Conservation (phyloP, 2,329 filamentous ascomycete species). For the Elsinoe australis region DNA sequence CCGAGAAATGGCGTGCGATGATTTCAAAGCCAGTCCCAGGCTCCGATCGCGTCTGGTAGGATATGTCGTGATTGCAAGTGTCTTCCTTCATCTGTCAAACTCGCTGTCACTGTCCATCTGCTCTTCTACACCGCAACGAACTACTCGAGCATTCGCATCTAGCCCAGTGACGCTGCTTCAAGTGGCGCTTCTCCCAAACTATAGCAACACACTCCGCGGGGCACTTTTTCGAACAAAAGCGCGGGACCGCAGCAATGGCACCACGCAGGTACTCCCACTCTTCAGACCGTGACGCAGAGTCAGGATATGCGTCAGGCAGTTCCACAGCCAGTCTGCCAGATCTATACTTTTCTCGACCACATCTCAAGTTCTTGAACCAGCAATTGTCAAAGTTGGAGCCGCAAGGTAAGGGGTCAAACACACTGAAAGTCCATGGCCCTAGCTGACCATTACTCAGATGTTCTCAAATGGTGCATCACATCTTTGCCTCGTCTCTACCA, state of each 20-base stretch:
- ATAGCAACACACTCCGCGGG: not conserved
- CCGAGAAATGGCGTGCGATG: conserved; percentile 17
- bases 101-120: conserved; percentile 8
- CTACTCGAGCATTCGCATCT: conserved; percentile 7
- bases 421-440: not conserved
- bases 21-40: conserved; percentile 19
- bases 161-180: not conserved
- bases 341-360: conserved; percentile 76
- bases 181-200: not conserved
- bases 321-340: conserved; percentile 61
- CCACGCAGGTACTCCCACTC: conserved; percentile 25
- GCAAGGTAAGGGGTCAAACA: conserved; percentile 47
- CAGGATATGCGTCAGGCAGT: conserved; percentile 71
- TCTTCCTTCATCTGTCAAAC: conserved; percentile 5
- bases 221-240: not conserved
- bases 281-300: conserved; percentile 51
- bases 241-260: conserved; percentile 21
- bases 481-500: conserved; percentile 77
- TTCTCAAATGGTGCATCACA: conserved; percentile 85
- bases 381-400: conserved; percentile 83
- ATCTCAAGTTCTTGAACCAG: conserved; percentile 83
- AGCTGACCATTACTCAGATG: conserved; percentile 48
- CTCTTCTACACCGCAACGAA: conserved; percentile 17
- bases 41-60: conserved; percentile 18
- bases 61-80: conserved; percentile 18